Percentiles rank a stretch among this genome's conserved stretches.
phyloP scores from a whole-genome alignment of 352 stramenopile species.

The Phytophthora multivora region DNA sequence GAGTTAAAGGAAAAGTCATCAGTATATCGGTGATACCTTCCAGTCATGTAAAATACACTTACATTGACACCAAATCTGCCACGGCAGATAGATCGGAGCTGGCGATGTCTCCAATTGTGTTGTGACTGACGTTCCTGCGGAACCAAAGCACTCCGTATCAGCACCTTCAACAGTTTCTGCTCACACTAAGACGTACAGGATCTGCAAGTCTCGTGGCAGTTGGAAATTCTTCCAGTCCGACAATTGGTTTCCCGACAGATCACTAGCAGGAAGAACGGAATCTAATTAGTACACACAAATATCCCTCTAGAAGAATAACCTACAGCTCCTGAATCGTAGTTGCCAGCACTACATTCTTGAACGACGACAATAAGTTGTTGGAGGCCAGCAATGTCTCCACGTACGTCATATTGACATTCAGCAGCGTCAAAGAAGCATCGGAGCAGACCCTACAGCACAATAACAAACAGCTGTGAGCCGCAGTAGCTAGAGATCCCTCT shows the following conservation, averaged over 20 bases:
- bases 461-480: background rate
- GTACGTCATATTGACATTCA: conserved; percentile 34
- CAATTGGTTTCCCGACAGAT: conserved; percentile 37
- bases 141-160: background rate
- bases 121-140: conserved; percentile 40
- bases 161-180: background rate
- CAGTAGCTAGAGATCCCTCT: background rate
- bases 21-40: too few relatives aligned
- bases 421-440: conserved; percentile 30
- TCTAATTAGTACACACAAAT: too few relatives aligned
- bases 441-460: conserved; percentile 23
- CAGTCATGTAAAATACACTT: conserved; percentile 1
- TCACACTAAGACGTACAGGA: conserved; percentile 20
- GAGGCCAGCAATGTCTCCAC: conserved; percentile 26
- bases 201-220: conserved; percentile 32
- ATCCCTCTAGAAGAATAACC: background rate
- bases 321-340: conserved; percentile 37
- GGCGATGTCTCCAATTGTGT: conserved; percentile 25
- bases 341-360: conserved; percentile 25
- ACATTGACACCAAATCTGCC: conserved; percentile 35
- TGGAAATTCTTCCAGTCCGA: conserved; percentile 37
- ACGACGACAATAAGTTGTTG: conserved; percentile 32
- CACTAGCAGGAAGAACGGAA: conserved; percentile 10
- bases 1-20: too few relatives aligned
- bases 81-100: conserved; percentile 29